phyloP scores from a whole-genome alignment of 2,329 filamentous ascomycete genomes.

The Akanthomyces uredinophilus region DNA sequence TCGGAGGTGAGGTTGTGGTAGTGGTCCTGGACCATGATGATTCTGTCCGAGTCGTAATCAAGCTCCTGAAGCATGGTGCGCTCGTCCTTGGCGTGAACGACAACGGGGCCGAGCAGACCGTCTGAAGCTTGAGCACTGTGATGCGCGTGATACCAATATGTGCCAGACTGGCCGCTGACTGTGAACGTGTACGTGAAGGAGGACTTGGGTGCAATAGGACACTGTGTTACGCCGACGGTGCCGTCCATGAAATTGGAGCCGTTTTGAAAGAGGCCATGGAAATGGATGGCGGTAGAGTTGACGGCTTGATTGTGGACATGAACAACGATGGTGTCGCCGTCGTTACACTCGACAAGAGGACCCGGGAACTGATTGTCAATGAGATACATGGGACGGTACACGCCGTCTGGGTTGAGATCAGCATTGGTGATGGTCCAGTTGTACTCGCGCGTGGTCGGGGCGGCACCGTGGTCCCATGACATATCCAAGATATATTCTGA shows the following conservation, averaged over 20 bases:
- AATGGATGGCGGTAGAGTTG: conserved; percentile 66
- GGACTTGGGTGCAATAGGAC: conserved; percentile 57
- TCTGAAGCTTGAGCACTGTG: conserved; percentile 61
- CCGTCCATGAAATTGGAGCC: conserved; percentile 73
- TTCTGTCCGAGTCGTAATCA: conserved; percentile 43
- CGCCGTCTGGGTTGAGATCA: conserved; percentile 55
- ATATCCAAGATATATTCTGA: conserved; percentile 53
- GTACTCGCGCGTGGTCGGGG: conserved; percentile 49
- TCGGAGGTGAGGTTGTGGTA: conserved; percentile 56
- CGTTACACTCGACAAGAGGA: conserved; percentile 66
- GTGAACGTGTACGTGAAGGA: conserved; percentile 65
- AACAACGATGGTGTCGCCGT: conserved; percentile 66
- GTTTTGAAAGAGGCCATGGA: conserved; percentile 74
- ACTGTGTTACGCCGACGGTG: conserved; percentile 61
- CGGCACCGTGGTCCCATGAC: conserved; percentile 49
- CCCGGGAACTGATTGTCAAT: conserved; percentile 74
- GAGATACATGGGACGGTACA: conserved; percentile 55
- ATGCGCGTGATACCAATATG: conserved; percentile 61
- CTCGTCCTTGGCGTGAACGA: conserved; percentile 56
- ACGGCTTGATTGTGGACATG: conserved; percentile 62
- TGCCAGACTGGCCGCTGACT: conserved; percentile 46
- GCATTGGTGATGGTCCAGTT: conserved; percentile 56
- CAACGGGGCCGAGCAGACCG: conserved; percentile 60
- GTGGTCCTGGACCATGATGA: conserved; percentile 67
- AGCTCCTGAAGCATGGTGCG: conserved; percentile 22